Evolutionary conservation across 2,329 filamentous ascomycete genomes (phyloP).

Genomic region (Trichoderma afroharzianum): DNA sequence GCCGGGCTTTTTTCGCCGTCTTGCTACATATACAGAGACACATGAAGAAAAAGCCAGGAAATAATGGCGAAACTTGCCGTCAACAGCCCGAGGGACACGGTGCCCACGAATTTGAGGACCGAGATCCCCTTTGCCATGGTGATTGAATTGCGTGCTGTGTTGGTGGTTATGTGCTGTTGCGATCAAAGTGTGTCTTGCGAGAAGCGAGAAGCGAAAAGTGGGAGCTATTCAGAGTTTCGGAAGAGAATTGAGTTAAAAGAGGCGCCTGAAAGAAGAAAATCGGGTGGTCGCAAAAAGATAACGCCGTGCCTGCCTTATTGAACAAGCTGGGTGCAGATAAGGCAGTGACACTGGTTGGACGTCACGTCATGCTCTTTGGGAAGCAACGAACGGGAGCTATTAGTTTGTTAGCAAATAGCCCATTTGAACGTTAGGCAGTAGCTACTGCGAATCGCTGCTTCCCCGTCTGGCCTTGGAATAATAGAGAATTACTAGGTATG

Average conservation of each 20-base stretch:
- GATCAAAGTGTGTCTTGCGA: background rate
- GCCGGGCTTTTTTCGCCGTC: background rate
- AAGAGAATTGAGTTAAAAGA: background rate
- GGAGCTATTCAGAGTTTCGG: background rate
- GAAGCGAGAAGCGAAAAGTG: background rate
- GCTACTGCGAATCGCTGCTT: background rate
- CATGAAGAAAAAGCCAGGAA: background rate
- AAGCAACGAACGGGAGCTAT: background rate
- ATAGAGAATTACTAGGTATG: background rate
- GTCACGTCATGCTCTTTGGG: slow-evolving; percentile 5
- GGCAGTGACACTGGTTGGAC: background rate
- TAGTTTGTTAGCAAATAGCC: background rate
- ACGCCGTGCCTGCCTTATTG: background rate
- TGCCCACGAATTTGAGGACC: slow-evolving; percentile 88
- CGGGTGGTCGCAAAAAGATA: background rate
- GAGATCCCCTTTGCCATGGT: slow-evolving; percentile 71
- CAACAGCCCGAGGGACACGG: slow-evolving; percentile 79
- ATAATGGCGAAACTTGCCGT: slow-evolving; percentile 61
- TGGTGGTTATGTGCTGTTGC: background rate
- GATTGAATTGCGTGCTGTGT: slow-evolving; percentile 21
- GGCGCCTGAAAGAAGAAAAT: background rate
- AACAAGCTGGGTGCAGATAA: background rate
- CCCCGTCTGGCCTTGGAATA: background rate
- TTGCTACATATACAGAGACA: background rate
- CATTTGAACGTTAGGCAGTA: background rate